A percentile compares a stretch with the other conserved stretches of the same genome.
Conservation (phyloP, 371 early-diverging fungal species). For the Gilbertella persicaria region DNA sequence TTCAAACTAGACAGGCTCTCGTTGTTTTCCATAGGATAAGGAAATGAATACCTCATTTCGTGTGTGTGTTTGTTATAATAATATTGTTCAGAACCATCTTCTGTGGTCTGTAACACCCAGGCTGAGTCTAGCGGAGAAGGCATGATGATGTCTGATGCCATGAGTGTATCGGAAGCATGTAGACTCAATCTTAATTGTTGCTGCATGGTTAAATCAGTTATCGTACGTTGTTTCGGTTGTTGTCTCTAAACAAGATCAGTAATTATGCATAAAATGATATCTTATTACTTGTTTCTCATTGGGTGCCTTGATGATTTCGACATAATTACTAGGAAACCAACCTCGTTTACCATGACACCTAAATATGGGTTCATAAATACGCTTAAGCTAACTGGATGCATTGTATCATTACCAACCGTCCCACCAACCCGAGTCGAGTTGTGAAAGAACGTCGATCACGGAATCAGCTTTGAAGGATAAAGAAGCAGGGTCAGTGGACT, state of each 20-base stretch:
- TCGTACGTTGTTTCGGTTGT: constrained; percentile 13
- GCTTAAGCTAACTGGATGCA: background rate
- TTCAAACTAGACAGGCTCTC: background rate
- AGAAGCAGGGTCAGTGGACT: constrained; percentile 68
- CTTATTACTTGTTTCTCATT: constrained; percentile 24
- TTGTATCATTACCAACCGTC: constrained; percentile 70
- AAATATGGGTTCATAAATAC: background rate
- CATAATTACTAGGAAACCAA: constrained; percentile 92
- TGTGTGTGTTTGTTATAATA: constrained; percentile 54
- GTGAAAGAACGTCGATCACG: constrained; percentile 78
- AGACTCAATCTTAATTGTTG: constrained; percentile 27
- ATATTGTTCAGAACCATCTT: constrained; percentile 58
- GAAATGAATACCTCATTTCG: constrained; percentile 58
- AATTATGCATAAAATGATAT: too few relatives aligned
- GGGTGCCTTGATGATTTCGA: constrained; percentile 42
- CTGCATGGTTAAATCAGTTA: constrained; percentile 2
- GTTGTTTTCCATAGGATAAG: constrained; percentile 25
- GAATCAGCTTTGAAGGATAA: constrained; percentile 80
- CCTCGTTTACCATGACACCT: constrained; percentile 71
- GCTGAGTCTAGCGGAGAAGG: constrained; percentile 12
- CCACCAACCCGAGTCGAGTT: constrained; percentile 93
- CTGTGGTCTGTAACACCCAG: constrained; percentile 57
- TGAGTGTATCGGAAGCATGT: constrained; percentile 22
- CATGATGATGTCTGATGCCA: background rate
- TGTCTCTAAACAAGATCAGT: too few relatives aligned